Percentiles rank a stretch among this genome's conserved stretches.
phyloP scores from a whole-genome alignment of 1,284 basidiomycete species.

The Acaromyces ingoldii region DNA sequence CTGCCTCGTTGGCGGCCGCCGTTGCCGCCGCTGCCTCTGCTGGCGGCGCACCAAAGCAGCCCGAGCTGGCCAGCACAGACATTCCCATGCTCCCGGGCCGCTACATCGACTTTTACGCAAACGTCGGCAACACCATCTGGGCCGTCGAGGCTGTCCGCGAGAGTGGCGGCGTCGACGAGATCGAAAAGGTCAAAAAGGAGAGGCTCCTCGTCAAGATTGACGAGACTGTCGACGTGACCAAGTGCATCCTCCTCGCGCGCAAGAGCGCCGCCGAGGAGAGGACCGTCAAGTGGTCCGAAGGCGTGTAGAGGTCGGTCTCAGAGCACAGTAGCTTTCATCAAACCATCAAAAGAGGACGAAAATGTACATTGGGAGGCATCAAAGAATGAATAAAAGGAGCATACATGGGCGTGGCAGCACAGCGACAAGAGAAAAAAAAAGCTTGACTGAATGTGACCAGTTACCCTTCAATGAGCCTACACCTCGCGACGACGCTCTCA shows the following conservation, averaged over 20 bases:
- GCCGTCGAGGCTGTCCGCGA: slow-evolving; percentile 21
- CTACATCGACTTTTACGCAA: slow-evolving; percentile 42
- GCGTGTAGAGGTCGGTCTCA: too few species aligned
- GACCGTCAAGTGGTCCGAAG: slow-evolving; percentile 8
- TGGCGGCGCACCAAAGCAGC: slow-evolving; percentile 26
- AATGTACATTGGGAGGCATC: too few species aligned
- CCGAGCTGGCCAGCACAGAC: slow-evolving; percentile 24
- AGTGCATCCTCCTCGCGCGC: slow-evolving; percentile 6
- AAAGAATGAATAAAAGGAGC: too few species aligned
- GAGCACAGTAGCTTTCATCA: too few species aligned
- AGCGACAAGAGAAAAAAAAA: neutral
- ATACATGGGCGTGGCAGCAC: too few species aligned
- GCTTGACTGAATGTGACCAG: neutral
- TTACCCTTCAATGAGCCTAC: slow-evolving; percentile 22
- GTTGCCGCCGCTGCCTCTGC: slow-evolving; percentile 3
- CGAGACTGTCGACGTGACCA: slow-evolving; percentile 2
- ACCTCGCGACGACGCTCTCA: slow-evolving; percentile 15
- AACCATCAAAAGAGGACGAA: too few species aligned
- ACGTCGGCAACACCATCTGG: slow-evolving; percentile 33
- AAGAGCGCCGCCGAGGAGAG: slow-evolving; percentile 10
- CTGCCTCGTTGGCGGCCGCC: slow-evolving; percentile 19
- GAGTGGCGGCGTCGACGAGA: too few species aligned
- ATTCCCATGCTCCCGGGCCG: slow-evolving; percentile 45
- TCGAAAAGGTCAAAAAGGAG: too few species aligned
- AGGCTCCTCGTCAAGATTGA: slow-evolving; percentile 8